phyloP scores from a whole-genome alignment of 2,329 filamentous ascomycete species.

The Graphilbum sp. region DNA sequence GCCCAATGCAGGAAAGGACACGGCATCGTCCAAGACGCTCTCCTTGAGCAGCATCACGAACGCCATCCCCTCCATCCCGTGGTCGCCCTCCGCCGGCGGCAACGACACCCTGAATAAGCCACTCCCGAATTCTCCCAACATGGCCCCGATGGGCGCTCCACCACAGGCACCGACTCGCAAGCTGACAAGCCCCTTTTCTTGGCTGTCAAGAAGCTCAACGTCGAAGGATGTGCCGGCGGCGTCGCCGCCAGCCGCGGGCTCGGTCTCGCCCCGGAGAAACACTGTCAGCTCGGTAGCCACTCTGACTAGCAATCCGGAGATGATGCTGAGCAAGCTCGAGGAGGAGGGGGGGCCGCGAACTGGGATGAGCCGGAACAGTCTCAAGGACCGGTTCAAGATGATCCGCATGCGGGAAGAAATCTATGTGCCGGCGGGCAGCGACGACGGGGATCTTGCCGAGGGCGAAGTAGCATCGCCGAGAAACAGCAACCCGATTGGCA shows the following conservation, averaged over 20 bases:
- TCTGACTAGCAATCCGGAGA: slow-evolving; percentile 63
- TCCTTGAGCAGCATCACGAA: slow-evolving; percentile 57
- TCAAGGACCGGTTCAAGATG: slow-evolving; percentile 66
- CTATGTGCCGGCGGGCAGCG: slow-evolving; percentile 20
- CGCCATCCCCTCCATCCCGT: slow-evolving; percentile 55
- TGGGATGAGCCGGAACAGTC: slow-evolving; percentile 39
- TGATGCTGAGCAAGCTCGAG: slow-evolving; percentile 61
- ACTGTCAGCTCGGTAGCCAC: slow-evolving; percentile 70
- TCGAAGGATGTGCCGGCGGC: slow-evolving; percentile 33
- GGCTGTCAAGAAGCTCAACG: slow-evolving; percentile 56
- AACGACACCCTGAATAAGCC: slow-evolving; percentile 27
- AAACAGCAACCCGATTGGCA: neutral
- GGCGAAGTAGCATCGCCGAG: slow-evolving; percentile 7
- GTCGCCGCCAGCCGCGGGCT: slow-evolving; percentile 24
- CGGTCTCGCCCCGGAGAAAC: slow-evolving; percentile 39
- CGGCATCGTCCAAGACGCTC: slow-evolving; percentile 30
- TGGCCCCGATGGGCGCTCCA: slow-evolving; percentile 17
- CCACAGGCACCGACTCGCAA: slow-evolving; percentile 37
- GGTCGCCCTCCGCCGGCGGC: slow-evolving; percentile 37
- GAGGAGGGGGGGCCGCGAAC: slow-evolving; percentile 35
- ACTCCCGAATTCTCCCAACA: slow-evolving; percentile 11
- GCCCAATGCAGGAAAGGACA: slow-evolving; percentile 4
- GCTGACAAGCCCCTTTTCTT: slow-evolving; percentile 74
- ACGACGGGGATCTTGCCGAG: slow-evolving; percentile 14
- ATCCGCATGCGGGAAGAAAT: slow-evolving; percentile 60